Evolutionary conservation across 495 filamentous ascomycete species (phyloP).

Genomic region (Podospora didyma): DNA sequence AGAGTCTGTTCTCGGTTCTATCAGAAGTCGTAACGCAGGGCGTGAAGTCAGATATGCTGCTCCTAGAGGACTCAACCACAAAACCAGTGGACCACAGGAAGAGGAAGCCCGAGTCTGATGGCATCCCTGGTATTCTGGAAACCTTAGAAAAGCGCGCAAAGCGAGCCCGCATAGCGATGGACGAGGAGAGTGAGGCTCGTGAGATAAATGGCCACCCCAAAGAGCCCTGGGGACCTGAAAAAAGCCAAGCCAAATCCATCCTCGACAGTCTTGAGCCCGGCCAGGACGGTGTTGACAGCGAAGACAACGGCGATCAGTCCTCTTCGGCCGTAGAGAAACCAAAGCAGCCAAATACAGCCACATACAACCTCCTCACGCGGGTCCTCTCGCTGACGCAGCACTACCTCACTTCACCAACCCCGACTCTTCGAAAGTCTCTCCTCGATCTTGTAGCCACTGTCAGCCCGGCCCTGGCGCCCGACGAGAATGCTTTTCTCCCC

Average conservation of each 20-base stretch:
- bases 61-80: conserved; percentile 28
- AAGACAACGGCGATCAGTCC: conserved; percentile 13
- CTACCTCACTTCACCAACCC: conserved; percentile 79
- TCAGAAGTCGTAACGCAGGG: conserved; percentile 78
- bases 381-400: conserved; percentile 72
- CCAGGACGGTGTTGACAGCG: conserved; percentile 10
- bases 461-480: conserved; percentile 60
- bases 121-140: conserved; percentile 14
- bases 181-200: conserved; percentile 9
- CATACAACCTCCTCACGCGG: conserved; percentile 60
- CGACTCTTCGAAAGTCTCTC: conserved; percentile 70
- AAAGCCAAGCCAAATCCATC: conserved; percentile 34
- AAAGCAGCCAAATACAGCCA: conserved; percentile 45
- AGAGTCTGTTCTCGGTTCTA: conserved; percentile 78
- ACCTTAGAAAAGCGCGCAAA: conserved; percentile 19
- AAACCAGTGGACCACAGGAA: conserved; percentile 37
- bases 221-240: conserved; percentile 36
- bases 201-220: conserved; percentile 13
- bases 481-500: conserved; percentile 80
- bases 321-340: conserved; percentile 29
- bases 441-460: conserved; percentile 69
- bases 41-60: conserved; percentile 57
- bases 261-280: conserved; percentile 35
- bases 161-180: conserved; percentile 28
- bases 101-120: not conserved